A percentile compares a stretch with the other conserved stretches of the same genome.
Evolutionary conservation across 2,329 filamentous ascomycete genomes (phyloP).

Genomic region (Calonectria hongkongensis): DNA sequence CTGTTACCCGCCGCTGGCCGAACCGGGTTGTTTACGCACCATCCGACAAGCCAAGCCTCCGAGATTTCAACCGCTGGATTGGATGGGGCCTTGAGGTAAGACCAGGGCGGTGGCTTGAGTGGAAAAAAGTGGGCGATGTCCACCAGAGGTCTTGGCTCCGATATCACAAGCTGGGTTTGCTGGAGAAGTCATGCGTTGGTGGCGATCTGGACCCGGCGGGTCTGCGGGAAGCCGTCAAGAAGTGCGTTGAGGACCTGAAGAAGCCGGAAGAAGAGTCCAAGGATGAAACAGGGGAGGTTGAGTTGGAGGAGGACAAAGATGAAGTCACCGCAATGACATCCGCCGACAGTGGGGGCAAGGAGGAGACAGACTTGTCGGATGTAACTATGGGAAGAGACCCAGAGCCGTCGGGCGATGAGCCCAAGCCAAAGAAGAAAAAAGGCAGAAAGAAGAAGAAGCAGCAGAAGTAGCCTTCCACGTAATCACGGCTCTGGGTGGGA

Average conservation of each 20-base stretch:
- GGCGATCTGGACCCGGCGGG: not conserved
- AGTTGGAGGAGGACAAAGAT: not conserved
- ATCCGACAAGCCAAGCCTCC: slow-evolving; percentile 27
- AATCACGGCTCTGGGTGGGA: not conserved
- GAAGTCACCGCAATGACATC: too few species aligned
- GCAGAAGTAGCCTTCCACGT: not conserved
- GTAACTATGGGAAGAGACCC: not conserved
- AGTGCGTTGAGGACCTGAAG: not conserved
- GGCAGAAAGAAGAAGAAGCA: slow-evolving; percentile 43
- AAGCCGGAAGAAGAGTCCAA: not conserved
- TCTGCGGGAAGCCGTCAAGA: not conserved
- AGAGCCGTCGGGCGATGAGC: slow-evolving; percentile 1
- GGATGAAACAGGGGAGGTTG: not conserved
- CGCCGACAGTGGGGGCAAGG: not conserved
- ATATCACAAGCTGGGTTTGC: slow-evolving; percentile 6
- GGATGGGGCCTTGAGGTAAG: slow-evolving; percentile 46
- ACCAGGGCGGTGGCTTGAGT: slow-evolving; percentile 55
- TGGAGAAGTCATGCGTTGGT: slow-evolving; percentile 2
- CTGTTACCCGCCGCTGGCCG: slow-evolving; percentile 49
- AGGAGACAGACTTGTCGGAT: not conserved
- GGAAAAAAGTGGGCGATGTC: slow-evolving; percentile 48
- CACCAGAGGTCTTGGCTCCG: not conserved
- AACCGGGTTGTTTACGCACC: slow-evolving; percentile 6
- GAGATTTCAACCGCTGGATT: slow-evolving; percentile 50
- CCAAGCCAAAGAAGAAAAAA: slow-evolving; percentile 45